These are phyloP conservation scores for Penicillium sp. DNA, from an alignment of 2,329 filamentous ascomycete species.

Conservation along the genomic window DNA sequence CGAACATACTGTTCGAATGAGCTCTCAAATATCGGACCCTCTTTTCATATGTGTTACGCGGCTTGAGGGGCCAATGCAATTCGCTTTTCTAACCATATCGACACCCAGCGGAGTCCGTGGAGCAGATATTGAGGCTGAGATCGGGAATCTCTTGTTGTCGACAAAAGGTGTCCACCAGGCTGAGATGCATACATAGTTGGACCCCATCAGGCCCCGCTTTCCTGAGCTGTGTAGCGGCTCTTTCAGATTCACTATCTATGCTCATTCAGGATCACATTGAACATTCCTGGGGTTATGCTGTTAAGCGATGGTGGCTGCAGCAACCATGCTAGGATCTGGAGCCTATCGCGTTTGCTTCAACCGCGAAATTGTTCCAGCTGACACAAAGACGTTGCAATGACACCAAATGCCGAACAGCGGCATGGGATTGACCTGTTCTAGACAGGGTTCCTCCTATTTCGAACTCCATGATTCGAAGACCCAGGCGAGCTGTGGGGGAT, in stretches of 20 bases:
- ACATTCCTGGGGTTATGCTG: not conserved
- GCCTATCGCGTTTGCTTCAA: not conserved
- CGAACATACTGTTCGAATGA: not conserved
- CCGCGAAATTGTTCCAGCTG: not conserved
- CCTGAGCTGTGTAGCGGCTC: not conserved
- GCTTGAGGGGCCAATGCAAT: not conserved
- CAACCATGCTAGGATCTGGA: not conserved
- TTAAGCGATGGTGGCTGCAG: not conserved
- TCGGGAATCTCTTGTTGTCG: not conserved
- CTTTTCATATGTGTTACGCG: not conserved
- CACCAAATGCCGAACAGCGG: not conserved
- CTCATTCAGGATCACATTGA: not conserved
- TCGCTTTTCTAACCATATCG: not conserved
- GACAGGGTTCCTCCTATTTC: not conserved
- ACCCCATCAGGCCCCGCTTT: not conserved
- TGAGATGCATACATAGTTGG: not conserved
- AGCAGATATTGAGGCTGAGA: slow-evolving; percentile 9
- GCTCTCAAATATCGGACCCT: not conserved
- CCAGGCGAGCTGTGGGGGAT: not conserved
- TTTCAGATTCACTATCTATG: not conserved
- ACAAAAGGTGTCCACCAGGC: not conserved
- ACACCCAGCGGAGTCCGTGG: slow-evolving; percentile 7
- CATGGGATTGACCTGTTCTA: not conserved
- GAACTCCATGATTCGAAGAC: not conserved
- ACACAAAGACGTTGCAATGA: not conserved